Percentiles rank a stretch among this genome's conserved stretches.
These are phyloP conservation scores for Suillus bovinus DNA, from an alignment of 768 basidiomycete genomes.

Conservation along the genomic window DNA sequence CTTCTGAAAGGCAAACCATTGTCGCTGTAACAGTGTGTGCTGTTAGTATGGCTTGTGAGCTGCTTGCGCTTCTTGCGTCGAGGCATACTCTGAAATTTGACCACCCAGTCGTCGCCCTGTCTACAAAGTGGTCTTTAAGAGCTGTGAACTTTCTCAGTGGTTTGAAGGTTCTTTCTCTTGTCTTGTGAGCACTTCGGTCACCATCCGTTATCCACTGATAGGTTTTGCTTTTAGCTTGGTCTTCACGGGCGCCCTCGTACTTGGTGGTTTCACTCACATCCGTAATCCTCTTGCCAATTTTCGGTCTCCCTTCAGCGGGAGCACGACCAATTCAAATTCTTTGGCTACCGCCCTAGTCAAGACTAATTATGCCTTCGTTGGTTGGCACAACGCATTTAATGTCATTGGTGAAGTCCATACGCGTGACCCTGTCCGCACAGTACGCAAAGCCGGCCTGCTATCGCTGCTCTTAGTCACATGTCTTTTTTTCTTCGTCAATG, in stretches of 20 bases:
- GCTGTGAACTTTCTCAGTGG: conserved; percentile 24
- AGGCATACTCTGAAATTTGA: too few relatives aligned
- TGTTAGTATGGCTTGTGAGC: conserved; percentile 20
- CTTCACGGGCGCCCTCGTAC: conserved; percentile 24
- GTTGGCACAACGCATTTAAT: conserved; percentile 46
- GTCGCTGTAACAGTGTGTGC: conserved; percentile 25
- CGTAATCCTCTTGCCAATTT: conserved; percentile 33
- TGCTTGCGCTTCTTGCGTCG: not conserved
- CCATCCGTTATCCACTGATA: not conserved
- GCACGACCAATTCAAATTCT: conserved; percentile 23
- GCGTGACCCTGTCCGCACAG: conserved; percentile 44
- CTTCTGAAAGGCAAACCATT: conserved; percentile 18
- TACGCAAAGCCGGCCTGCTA: conserved; percentile 46
- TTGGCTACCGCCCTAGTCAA: conserved; percentile 31
- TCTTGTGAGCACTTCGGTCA: conserved; percentile 15
- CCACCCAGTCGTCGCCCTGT: conserved; percentile 22
- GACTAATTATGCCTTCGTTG: conserved; percentile 29
- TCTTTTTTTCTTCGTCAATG: conserved; percentile 49
- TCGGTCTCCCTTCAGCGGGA: conserved; percentile 27
- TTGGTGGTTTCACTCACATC: conserved; percentile 27
- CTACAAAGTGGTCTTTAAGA: conserved; percentile 30
- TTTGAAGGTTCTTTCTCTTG: conserved; percentile 25
- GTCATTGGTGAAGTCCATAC: conserved; percentile 42
- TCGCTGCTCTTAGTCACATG: conserved; percentile 46
- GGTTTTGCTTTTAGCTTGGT: conserved; percentile 20